A percentile compares a stretch with the other conserved stretches of the same genome.
Evolutionary conservation across 1,284 basidiomycete genomes (phyloP).

Genomic region (Nidula niveotomentosa): DNA sequence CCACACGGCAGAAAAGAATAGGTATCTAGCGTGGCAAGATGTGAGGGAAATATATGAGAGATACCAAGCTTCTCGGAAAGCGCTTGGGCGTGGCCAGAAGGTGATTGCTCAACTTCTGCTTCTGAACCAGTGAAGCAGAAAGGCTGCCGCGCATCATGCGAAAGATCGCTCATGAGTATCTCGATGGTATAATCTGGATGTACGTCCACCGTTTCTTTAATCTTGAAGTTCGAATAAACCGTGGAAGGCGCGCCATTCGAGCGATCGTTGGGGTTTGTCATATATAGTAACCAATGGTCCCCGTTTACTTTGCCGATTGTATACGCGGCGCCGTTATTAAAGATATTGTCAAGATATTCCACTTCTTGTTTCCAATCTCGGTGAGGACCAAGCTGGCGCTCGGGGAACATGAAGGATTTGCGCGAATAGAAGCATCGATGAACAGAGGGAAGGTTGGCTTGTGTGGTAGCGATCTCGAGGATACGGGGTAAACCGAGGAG

Average conservation of each 20-base stretch:
- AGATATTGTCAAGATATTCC: constrained; percentile 87
- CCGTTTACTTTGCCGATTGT: constrained; percentile 98
- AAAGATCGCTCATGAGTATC: constrained; percentile 97
- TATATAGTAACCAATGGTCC: constrained; percentile 98
- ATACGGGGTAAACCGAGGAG: constrained; percentile 92
- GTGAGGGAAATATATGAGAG: constrained; percentile 76
- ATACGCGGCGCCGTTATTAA: constrained; percentile 89
- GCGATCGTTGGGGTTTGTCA: constrained; percentile 63
- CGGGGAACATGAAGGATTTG: constrained; percentile 99
- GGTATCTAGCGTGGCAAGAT: constrained; percentile 85
- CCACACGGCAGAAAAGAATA: constrained; percentile 97
- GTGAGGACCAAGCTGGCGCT: constrained; percentile 93
- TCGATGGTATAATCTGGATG: constrained; percentile 91
- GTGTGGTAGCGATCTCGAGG: constrained; percentile 83
- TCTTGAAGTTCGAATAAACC: background rate
- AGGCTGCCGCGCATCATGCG: constrained; percentile 67
- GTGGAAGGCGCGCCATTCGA: background rate
- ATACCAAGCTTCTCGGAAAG: constrained; percentile 84
- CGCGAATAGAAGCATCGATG: constrained; percentile 96
- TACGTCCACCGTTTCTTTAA: constrained; percentile 17
- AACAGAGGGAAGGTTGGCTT: constrained; percentile 76
- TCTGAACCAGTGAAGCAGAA: constrained; percentile 69
- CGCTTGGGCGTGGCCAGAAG: constrained; percentile 65
- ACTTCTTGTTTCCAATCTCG: constrained; percentile 95
- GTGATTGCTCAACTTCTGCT: constrained; percentile 26